Evolutionary conservation across 495 filamentous ascomycete species (phyloP).

Genomic region (Podospora pseudocomata): DNA sequence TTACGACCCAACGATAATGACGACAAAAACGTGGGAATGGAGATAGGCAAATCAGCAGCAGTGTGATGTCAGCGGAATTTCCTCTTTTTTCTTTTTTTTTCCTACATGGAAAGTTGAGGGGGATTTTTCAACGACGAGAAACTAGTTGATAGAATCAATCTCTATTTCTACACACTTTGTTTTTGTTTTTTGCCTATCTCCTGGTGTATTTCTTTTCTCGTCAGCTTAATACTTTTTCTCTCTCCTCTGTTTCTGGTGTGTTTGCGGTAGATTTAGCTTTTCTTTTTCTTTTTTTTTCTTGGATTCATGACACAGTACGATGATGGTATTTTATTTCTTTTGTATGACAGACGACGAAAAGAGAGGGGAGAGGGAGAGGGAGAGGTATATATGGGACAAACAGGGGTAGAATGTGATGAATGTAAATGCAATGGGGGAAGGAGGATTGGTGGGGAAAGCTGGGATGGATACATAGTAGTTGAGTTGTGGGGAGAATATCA

Average conservation of each 20-base stretch:
- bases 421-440: background rate
- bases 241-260: background rate
- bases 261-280: background rate
- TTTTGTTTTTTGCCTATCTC: background rate
- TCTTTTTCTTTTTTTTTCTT: background rate
- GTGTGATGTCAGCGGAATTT: background rate
- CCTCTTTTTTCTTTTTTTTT: background rate
- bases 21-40: conserved; percentile 5
- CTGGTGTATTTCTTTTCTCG: background rate
- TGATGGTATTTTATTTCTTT: background rate
- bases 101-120: background rate
- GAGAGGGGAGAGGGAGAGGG: background rate
- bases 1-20: background rate
- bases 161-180: background rate
- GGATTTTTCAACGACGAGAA: background rate
- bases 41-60: background rate
- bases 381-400: background rate
- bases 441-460: background rate
- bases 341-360: background rate
- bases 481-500: conserved; percentile 17
- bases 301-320: background rate
- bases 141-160: background rate
- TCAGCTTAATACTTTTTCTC: background rate
- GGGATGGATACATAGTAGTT: background rate
- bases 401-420: background rate